Percentiles rank a stretch among this genome's conserved stretches.
Conservation (phyloP, 176 grass and related monocot species). For the Poa pratensis region DNA sequence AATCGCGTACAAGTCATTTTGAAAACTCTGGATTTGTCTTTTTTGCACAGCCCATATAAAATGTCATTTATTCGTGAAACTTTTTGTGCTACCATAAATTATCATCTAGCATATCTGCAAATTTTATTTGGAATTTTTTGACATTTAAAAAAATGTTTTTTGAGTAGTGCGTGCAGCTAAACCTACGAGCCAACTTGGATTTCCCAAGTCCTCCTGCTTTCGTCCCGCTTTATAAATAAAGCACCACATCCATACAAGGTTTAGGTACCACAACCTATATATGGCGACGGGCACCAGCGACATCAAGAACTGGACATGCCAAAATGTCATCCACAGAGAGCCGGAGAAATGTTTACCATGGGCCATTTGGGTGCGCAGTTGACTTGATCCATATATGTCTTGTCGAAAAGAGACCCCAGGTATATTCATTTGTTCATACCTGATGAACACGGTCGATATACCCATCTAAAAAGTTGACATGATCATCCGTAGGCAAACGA, state of each 20-base stretch:
- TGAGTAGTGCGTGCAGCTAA: too few relatives aligned
- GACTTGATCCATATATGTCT: slow-evolving; percentile 17
- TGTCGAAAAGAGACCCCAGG: neutral
- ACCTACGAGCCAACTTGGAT: too few relatives aligned
- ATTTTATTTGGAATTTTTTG: too few relatives aligned
- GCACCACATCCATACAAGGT: too few relatives aligned
- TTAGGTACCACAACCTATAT: neutral
- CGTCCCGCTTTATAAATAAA: too few relatives aligned
- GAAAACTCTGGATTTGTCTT: too few relatives aligned
- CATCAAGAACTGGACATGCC: neutral
- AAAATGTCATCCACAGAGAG: neutral
- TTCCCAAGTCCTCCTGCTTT: neutral
- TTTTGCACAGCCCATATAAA: too few relatives aligned
- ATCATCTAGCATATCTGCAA: too few relatives aligned
- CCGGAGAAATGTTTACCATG: neutral
- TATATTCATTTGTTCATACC: slow-evolving; percentile 45
- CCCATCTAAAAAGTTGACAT: slow-evolving; percentile 32
- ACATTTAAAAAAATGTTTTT: too few relatives aligned
- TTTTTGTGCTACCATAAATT: too few relatives aligned
- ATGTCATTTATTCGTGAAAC: too few relatives aligned
- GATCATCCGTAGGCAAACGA: neutral
- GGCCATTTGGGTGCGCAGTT: neutral
- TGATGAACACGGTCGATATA: slow-evolving; percentile 30
- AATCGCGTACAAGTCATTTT: too few relatives aligned
- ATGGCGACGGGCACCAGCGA: neutral